Percentiles rank a stretch among this genome's conserved stretches.
Conservation (phyloP, 2,329 filamentous ascomycete genomes). For the Alternaria gaisen region DNA sequence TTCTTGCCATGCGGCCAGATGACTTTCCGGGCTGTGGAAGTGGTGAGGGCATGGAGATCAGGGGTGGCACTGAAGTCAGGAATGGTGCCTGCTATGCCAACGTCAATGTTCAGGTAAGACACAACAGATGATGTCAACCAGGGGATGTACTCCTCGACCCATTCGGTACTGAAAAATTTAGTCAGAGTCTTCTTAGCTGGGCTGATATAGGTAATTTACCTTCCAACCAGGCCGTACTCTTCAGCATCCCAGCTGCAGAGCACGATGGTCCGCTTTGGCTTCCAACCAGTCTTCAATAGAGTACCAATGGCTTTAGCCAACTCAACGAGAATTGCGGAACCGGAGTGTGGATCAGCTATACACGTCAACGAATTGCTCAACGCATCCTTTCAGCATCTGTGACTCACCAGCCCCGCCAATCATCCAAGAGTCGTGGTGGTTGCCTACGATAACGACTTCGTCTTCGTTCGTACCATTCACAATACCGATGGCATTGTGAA, state of each 20-base stretch:
- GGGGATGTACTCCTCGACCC: constrained; percentile 60
- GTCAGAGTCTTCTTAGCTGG: background rate
- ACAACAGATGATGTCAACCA: constrained; percentile 56
- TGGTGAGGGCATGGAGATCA: constrained; percentile 50
- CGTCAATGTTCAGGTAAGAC: constrained; percentile 60
- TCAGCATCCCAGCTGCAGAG: constrained; percentile 56
- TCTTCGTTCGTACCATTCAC: constrained; percentile 70
- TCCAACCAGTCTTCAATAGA: constrained; percentile 60
- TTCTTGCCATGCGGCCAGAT: constrained; percentile 50
- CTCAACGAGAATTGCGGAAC: constrained; percentile 59
- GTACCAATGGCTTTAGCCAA: constrained; percentile 59
- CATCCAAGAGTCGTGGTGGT: constrained; percentile 64
- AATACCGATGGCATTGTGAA: constrained; percentile 77
- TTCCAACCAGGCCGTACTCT: constrained; percentile 48
- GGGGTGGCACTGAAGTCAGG: constrained; percentile 51
- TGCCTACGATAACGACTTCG: constrained; percentile 63
- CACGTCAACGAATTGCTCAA: background rate
- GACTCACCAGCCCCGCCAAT: constrained; percentile 56
- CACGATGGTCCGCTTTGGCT: constrained; percentile 50
- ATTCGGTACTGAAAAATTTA: constrained; percentile 50
- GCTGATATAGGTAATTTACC: background rate
- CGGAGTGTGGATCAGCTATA: constrained; percentile 60
- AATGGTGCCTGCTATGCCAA: constrained; percentile 56
- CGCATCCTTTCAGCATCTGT: background rate
- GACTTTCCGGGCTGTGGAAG: constrained; percentile 49